Percentiles rank a stretch among this genome's conserved stretches.
phyloP scores from a whole-genome alignment of 2,329 filamentous ascomycete species.

The Cytospora mali region DNA sequence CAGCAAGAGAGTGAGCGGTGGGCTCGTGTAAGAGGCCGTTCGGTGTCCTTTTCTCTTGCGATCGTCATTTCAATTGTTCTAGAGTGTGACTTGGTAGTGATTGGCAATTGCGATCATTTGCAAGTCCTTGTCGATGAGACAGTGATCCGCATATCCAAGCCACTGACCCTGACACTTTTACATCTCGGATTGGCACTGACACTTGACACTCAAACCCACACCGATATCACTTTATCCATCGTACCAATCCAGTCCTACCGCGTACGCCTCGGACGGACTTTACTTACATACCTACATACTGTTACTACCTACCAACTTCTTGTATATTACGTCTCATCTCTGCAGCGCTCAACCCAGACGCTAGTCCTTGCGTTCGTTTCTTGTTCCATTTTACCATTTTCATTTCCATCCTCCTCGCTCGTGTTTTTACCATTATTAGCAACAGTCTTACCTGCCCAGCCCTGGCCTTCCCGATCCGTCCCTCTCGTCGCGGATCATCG shows the following conservation, averaged over 20 bases:
- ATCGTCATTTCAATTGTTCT: not conserved
- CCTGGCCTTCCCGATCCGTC: not conserved
- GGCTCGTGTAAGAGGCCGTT: constrained; percentile 15
- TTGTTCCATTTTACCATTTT: not conserved
- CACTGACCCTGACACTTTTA: constrained; percentile 4
- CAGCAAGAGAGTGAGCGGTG: constrained; percentile 21
- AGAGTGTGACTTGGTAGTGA: constrained; percentile 4
- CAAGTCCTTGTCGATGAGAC: constrained; percentile 13
- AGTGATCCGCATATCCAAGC: constrained; percentile 12
- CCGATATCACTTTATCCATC: constrained; percentile 17
- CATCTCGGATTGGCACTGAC: constrained; percentile 1
- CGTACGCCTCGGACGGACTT: not conserved
- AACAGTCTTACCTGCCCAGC: not conserved
- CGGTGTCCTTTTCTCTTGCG: constrained; percentile 22
- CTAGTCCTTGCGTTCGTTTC: not conserved
- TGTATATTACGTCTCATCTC: not conserved
- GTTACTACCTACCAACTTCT: not conserved
- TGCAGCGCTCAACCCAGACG: not conserved
- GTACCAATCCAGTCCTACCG: constrained; percentile 10
- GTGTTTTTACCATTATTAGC: constrained; percentile 1
- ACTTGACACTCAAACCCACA: constrained; percentile 5
- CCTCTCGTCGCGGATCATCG: constrained; percentile 10
- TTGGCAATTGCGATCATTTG: constrained; percentile 22
- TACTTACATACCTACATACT: too few relatives aligned
- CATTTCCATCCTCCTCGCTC: not conserved